Evolutionary conservation across 2,329 filamentous ascomycete genomes (phyloP).

Genomic region (Penicillium sp.): DNA sequence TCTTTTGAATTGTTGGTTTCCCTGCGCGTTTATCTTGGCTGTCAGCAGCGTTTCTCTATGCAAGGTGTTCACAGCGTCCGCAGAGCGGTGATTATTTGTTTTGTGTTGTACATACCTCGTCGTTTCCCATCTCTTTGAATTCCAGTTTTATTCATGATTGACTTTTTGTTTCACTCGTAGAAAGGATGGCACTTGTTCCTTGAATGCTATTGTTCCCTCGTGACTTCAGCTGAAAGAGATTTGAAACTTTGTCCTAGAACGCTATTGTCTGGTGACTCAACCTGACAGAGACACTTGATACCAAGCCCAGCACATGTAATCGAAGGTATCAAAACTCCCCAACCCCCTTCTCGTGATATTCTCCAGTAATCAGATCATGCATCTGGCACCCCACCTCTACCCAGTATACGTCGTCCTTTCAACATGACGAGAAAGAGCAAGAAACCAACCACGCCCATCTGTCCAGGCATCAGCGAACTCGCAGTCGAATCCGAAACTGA

Average conservation of each 20-base stretch:
- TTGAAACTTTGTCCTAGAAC: not conserved
- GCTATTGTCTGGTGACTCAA: not conserved
- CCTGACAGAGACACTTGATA: not conserved
- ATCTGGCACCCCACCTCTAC: not conserved
- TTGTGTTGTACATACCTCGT: slow-evolving; percentile 4
- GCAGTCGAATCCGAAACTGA: not conserved
- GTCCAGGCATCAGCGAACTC: not conserved
- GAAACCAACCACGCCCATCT: not conserved
- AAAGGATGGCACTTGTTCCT: not conserved
- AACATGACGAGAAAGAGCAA: not conserved
- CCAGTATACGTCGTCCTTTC: not conserved
- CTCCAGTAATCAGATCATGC: too few relatives aligned
- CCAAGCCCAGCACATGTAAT: not conserved
- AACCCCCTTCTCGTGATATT: not conserved
- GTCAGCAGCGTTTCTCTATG: slow-evolving; percentile 15
- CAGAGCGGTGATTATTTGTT: slow-evolving; percentile 11
- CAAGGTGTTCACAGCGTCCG: slow-evolving; percentile 23
- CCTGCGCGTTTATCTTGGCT: slow-evolving; percentile 5
- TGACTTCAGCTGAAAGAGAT: not conserved
- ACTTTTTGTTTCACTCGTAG: not conserved
- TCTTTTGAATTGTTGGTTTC: not conserved
- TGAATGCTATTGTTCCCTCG: not conserved
- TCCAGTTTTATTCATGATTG: not conserved
- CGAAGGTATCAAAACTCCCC: not conserved
- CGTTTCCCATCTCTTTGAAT: not conserved